These are phyloP conservation scores for Thalassiosira hispida DNA, from an alignment of 352 stramenopile species.

Conservation along the genomic window DNA sequence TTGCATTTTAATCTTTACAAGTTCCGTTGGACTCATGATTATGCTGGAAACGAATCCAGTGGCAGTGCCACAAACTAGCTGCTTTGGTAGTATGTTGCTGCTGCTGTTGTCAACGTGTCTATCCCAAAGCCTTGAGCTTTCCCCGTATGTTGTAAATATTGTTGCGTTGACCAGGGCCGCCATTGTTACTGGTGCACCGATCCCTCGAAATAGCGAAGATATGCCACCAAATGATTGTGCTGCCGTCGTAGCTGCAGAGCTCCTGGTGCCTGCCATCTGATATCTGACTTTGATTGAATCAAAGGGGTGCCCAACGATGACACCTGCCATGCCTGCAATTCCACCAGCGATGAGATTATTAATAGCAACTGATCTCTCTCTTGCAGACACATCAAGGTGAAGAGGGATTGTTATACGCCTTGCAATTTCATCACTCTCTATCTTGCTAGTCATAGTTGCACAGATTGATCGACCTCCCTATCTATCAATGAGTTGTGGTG, in stretches of 20 bases:
- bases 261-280: conserved; percentile 39
- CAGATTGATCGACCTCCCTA: too few relatives aligned
- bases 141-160: conserved; percentile 83
- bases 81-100: conserved; percentile 12
- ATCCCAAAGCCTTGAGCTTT: conserved; percentile 66
- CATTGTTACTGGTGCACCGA: conserved; percentile 75
- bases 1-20: conserved; percentile 87
- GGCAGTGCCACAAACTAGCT: conserved; percentile 77
- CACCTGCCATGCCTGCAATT: conserved; percentile 72
- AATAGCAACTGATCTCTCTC: conserved; percentile 44
- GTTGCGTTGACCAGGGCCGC: conserved; percentile 85
- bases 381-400: too few relatives aligned
- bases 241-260: background rate
- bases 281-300: conserved; percentile 87
- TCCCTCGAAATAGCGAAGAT: conserved; percentile 82
- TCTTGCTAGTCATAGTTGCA: too few relatives aligned
- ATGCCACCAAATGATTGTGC: conserved; percentile 45
- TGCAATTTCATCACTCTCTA: too few relatives aligned
- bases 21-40: conserved; percentile 85
- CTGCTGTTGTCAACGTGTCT: conserved; percentile 28
- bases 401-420: too few relatives aligned
- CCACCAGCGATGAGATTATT: conserved; percentile 81
- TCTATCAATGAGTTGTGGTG: too few relatives aligned
- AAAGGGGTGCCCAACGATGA: conserved; percentile 86
- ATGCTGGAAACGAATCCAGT: conserved; percentile 81